Percentiles rank a stretch among this genome's conserved stretches.
phyloP scores from a whole-genome alignment of 176 grass and related monocot species.

The Hordeum marinum region DNA sequence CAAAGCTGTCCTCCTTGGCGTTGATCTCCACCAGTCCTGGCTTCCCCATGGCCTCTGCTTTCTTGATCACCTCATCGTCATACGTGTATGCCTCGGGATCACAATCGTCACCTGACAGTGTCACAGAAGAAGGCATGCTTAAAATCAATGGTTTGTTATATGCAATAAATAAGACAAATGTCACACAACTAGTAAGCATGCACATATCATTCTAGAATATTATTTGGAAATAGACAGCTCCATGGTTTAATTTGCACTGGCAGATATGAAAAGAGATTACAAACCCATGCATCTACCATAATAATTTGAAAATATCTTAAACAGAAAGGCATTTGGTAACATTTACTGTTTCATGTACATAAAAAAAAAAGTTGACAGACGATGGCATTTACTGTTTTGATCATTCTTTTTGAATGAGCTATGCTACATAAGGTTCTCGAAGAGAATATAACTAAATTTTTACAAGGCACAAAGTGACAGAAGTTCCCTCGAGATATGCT shows the following conservation, averaged over 20 bases:
- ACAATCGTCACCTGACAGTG: conserved; percentile 44
- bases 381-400: neutral
- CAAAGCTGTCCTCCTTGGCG: conserved; percentile 80
- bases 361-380: neutral
- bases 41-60: conserved; percentile 85
- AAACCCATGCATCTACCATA: neutral
- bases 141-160: neutral
- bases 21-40: conserved; percentile 80
- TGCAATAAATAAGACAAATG: no score
- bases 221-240: neutral
- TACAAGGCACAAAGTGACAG: neutral
- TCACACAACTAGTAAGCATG: no score
- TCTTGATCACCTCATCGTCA: conserved; percentile 89
- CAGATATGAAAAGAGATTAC: neutral
- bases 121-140: neutral
- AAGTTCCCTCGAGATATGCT: neutral
- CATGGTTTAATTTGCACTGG: neutral
- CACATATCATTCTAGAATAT: neutral
- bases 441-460: neutral
- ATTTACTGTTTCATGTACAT: neutral
- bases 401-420: neutral
- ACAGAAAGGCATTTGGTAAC: neutral
- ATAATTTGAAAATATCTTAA: neutral
- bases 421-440: neutral
- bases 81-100: conserved; percentile 81